Conservation (phyloP, 805 yeast genomes). For the Wickerhamiella shivajii region DNA sequence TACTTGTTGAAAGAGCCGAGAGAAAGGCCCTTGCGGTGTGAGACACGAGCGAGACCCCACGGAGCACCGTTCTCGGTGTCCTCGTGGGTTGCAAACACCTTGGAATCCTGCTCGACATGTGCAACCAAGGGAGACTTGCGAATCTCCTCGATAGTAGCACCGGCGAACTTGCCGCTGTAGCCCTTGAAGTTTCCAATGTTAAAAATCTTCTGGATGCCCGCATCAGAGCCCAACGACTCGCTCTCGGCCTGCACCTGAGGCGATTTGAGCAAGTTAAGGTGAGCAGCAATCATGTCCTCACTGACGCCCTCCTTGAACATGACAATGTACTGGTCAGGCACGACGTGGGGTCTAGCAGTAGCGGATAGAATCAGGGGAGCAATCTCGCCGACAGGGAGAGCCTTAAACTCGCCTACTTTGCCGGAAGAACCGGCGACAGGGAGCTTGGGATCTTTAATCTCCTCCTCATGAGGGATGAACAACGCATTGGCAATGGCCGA, state of each 20-base stretch:
- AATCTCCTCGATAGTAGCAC: slow-evolving; percentile 57
- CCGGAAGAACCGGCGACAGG: not conserved
- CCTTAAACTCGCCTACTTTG: slow-evolving; percentile 5
- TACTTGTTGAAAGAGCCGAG: slow-evolving; percentile 45
- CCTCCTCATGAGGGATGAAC: slow-evolving; percentile 17
- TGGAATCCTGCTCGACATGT: slow-evolving; percentile 48
- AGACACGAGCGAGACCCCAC: slow-evolving; percentile 62
- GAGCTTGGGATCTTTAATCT: not conserved
- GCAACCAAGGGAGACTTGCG: slow-evolving; percentile 41
- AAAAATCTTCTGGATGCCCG: slow-evolving; percentile 26
- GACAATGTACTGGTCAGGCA: slow-evolving; percentile 45
- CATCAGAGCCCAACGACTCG: slow-evolving; percentile 27
- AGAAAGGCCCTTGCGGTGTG: slow-evolving; percentile 48
- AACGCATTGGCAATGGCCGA: slow-evolving; percentile 16
- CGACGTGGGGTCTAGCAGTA: slow-evolving; percentile 22
- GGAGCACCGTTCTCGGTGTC: slow-evolving; percentile 51
- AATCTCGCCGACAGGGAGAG: slow-evolving; percentile 9
- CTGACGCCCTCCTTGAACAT: slow-evolving; percentile 58
- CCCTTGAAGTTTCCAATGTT: slow-evolving; percentile 46
- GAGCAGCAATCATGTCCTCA: slow-evolving; percentile 42
- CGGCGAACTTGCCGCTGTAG: slow-evolving; percentile 74
- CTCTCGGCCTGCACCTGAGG: slow-evolving; percentile 19
- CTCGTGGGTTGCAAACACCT: slow-evolving; percentile 34
- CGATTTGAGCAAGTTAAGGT: slow-evolving; percentile 47
- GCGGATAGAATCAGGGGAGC: slow-evolving; percentile 38